A percentile compares a stretch with the other conserved stretches of the same genome.
These are phyloP conservation scores for Fusarium sp. DNA, from an alignment of 2,329 filamentous ascomycete species.

Conservation along the genomic window DNA sequence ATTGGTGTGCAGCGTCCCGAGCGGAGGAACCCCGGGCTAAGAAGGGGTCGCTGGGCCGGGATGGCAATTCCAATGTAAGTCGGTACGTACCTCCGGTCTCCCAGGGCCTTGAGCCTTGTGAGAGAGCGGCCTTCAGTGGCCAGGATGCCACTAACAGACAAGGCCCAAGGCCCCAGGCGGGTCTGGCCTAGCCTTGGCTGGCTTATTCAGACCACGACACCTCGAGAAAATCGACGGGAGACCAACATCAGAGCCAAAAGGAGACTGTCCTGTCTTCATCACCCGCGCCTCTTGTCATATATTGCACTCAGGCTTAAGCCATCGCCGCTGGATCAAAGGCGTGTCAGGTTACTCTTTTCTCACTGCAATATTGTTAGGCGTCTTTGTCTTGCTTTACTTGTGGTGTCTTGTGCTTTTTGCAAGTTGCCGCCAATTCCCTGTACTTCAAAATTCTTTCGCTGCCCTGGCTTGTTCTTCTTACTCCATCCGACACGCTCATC, in stretches of 20 bases:
- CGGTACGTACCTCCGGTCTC: conserved; percentile 41
- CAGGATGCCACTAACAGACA: conserved; percentile 40
- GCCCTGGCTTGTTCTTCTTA: conserved; percentile 49
- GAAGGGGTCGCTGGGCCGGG: conserved; percentile 41
- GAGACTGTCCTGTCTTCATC: conserved; percentile 50
- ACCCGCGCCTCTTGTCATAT: conserved; percentile 43
- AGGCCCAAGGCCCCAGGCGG: conserved; percentile 33
- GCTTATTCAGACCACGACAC: conserved; percentile 60
- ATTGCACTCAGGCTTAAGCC: conserved; percentile 24
- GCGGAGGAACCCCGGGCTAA: conserved; percentile 52
- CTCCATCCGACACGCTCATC: conserved; percentile 52
- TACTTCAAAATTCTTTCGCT: conserved; percentile 53
- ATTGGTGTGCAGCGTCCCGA: conserved; percentile 41
- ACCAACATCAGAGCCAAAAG: conserved; percentile 54
- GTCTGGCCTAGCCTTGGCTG: conserved; percentile 42
- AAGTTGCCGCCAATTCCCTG: conserved; percentile 46
- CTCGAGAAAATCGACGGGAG: conserved; percentile 56
- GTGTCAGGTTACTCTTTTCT: conserved; percentile 5
- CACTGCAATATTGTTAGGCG: conserved; percentile 22
- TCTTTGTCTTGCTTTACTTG: conserved; percentile 34
- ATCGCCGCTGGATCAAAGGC: conserved; percentile 13
- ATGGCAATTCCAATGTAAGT: conserved; percentile 6
- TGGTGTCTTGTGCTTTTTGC: conserved; percentile 35
- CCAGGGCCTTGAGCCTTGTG: conserved; percentile 33
- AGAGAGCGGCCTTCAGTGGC: conserved; percentile 39